Evolutionary conservation across 2,329 filamentous ascomycete genomes (phyloP).

Genomic region (Fusarium denticulatum): DNA sequence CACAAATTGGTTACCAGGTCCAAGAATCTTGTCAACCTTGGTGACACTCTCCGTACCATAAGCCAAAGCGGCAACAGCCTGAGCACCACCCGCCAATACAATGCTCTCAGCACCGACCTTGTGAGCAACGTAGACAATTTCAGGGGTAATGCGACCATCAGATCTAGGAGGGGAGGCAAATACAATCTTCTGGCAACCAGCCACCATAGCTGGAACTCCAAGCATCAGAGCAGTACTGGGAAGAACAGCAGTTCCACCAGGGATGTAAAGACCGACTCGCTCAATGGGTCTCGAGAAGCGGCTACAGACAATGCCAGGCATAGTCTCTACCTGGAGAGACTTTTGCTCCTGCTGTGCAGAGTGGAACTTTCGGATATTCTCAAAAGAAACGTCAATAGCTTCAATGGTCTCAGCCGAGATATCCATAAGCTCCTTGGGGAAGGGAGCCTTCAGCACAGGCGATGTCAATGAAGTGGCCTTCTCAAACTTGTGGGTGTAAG

Average conservation of each 20-base stretch:
- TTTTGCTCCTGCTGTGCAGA: constrained; percentile 87
- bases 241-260: constrained; percentile 95
- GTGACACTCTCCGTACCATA: constrained; percentile 94
- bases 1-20: constrained; percentile 97
- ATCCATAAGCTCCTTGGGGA: constrained; percentile 85
- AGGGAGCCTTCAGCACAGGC: constrained; percentile 89
- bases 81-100: constrained; percentile 92
- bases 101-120: constrained; percentile 97
- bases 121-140: constrained; percentile 97
- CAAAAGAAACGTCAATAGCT: constrained; percentile 93
- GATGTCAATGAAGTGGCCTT: constrained; percentile 91
- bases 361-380: constrained; percentile 96
- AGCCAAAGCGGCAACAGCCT: constrained; percentile 95
- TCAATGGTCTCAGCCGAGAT: constrained; percentile 83
- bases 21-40: constrained; percentile 99
- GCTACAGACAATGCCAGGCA: constrained; percentile 95
- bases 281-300: constrained; percentile 94
- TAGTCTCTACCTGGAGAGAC: constrained; percentile 88
- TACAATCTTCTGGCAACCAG: constrained; percentile 94
- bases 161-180: constrained; percentile 89
- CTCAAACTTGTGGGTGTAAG: constrained; percentile 98
- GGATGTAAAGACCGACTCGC: constrained; percentile 94
- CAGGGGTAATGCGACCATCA: constrained; percentile 91
- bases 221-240: constrained; percentile 98
- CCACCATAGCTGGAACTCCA: constrained; percentile 96